A percentile compares a stretch with the other conserved stretches of the same genome.
Evolutionary conservation across 225 moss, liverwort and hornwort genomes (phyloP).

Genomic region (Rhytidiadelphus loreus): DNA sequence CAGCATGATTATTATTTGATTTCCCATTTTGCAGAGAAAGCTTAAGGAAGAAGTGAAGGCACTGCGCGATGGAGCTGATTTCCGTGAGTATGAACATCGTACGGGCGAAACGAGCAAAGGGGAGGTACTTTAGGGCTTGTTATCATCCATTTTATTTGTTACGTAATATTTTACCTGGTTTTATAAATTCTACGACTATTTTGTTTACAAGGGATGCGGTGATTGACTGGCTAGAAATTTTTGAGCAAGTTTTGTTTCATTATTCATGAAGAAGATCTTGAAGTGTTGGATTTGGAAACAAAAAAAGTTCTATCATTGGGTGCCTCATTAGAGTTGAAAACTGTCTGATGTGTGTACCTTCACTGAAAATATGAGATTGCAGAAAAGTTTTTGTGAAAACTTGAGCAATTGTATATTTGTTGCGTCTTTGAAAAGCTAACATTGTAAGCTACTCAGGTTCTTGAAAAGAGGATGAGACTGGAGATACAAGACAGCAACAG

Average conservation of each 20-base stretch:
- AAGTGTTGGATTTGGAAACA: neutral
- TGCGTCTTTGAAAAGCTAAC: neutral
- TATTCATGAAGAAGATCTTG: neutral
- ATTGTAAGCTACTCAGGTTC: neutral
- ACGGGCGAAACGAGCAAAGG: slow-evolving; percentile 15
- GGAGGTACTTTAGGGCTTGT: neutral
- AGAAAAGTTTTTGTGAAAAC: neutral
- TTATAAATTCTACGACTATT: neutral
- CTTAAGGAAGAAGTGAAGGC: slow-evolving; percentile 36
- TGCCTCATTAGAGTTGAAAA: neutral
- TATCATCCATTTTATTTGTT: neutral
- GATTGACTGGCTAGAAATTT: neutral
- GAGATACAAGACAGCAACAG: slow-evolving; percentile 22
- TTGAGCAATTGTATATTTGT: neutral
- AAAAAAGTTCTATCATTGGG: neutral
- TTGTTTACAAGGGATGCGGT: neutral
- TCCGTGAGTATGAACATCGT: slow-evolving; percentile 29
- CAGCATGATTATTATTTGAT: too few relatives aligned
- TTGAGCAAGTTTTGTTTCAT: neutral
- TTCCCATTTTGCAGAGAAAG: slow-evolving; percentile 9
- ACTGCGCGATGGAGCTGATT: slow-evolving; percentile 18
- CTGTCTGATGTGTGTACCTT: neutral
- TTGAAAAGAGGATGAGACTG: slow-evolving; percentile 15
- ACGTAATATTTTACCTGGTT: neutral
- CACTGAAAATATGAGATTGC: neutral